Evolutionary conservation across 345 rosid genomes (phyloP).

Genomic region (Toxicodendron radicans): DNA sequence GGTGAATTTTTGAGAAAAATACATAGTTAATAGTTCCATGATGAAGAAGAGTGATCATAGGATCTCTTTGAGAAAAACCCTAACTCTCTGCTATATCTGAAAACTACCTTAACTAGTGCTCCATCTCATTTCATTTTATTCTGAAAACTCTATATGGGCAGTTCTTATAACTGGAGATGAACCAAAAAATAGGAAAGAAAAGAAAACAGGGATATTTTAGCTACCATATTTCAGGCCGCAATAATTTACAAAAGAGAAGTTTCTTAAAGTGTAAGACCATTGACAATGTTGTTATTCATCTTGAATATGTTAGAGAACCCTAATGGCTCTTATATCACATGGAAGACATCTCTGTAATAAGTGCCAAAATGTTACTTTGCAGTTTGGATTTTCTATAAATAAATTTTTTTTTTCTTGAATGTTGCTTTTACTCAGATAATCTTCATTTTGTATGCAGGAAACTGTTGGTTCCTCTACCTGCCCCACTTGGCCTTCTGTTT

Average conservation of each 20-base stretch:
- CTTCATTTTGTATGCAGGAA: slow-evolving; percentile 55
- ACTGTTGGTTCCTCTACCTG: slow-evolving; percentile 79
- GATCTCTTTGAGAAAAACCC: neutral
- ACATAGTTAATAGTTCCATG: neutral
- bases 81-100: neutral
- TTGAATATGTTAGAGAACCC: neutral
- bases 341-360: neutral
- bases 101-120: too few relatives aligned
- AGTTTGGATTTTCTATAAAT: neutral
- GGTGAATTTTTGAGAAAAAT: neutral
- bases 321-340: neutral
- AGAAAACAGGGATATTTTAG: neutral
- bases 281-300: neutral
- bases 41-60: slow-evolving; percentile 2
- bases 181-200: slow-evolving; percentile 1
- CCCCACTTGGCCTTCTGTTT: slow-evolving; percentile 76
- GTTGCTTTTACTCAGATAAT: neutral
- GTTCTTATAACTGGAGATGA: neutral
- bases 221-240: neutral
- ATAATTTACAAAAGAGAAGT: neutral
- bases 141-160: neutral
- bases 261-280: neutral
- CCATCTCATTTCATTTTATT: neutral
- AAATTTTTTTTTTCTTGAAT: neutral
- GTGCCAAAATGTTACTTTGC: neutral